Base-by-base conservation (phyloP, 2,329 filamentous ascomycete species). In the Leptosphaerulina australis region DNA sequence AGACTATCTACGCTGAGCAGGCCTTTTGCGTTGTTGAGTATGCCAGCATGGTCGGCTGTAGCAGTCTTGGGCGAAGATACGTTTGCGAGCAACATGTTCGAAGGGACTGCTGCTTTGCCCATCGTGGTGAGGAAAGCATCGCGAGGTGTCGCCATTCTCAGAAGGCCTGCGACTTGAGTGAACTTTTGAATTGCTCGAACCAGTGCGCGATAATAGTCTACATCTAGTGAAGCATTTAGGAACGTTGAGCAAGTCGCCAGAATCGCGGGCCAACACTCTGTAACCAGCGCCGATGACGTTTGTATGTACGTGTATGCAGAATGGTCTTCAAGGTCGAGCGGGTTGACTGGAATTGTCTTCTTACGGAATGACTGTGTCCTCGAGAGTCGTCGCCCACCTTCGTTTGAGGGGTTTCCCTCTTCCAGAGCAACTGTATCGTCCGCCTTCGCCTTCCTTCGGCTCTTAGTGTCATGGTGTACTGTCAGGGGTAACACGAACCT, bases 181-280 rank as follows among this genome's bases (percentile, higher is more conserved):
- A 99, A 90, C 58, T 95, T 91, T 65, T 99, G 94, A 61, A 97
- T 96, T 0, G 93, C 90, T 59, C 94, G 84, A 18, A 99, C 93
- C 1, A 99, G 78, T 8, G 88, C 85, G 60, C 97, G 92, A 64
- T 97, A 99, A 62, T 94, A 97, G 44, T 97, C 91, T 1, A 90
- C 88, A 68, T 99, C 94, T 3, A 99, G 78, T 0, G 93, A 86
- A 22, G 94, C 90, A 67, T 96, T 95, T 14, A 99, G 77, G 67
- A 97, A 99, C 0, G 93, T 97, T 0, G 94, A 99, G 63, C 91
- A 97, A 2, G 91, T 94, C 1, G 94, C 93, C 38, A 99, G 82
- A 29, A 97, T 87, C 10, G 94, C 94, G 36, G 94, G 94, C 94
- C 94, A 99, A 70, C 93, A 97, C 59, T 90, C 83, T 3, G 95